Evolutionary conservation across 1,284 basidiomycete genomes (phyloP).

Genomic region (Ceraceosorus guamensis): DNA sequence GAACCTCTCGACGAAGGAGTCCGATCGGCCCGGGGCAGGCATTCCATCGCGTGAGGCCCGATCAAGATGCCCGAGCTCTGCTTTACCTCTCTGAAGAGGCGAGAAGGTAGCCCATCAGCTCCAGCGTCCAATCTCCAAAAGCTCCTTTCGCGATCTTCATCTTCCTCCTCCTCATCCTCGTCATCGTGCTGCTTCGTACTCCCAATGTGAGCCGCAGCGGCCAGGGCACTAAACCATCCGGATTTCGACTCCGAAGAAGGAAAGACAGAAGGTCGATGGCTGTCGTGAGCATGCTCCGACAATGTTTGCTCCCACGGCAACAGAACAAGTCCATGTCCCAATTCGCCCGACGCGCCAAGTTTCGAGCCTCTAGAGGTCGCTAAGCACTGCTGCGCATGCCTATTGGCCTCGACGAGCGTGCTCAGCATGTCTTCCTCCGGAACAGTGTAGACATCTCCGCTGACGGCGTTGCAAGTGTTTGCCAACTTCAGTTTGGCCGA

Average conservation of each 20-base stretch:
- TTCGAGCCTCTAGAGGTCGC: conserved; percentile 2
- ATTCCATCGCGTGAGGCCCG: not conserved
- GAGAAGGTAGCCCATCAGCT: no score
- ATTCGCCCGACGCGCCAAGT: conserved; percentile 14
- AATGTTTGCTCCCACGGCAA: conserved; percentile 17
- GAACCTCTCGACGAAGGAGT: no score
- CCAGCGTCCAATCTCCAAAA: no score
- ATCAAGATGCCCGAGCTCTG: not conserved
- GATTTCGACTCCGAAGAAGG: not conserved
- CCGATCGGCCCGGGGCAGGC: no score
- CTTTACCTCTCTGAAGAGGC: not conserved
- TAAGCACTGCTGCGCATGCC: conserved; percentile 14
- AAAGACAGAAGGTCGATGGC: not conserved
- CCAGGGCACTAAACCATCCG: no score
- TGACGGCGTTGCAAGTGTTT: not conserved
- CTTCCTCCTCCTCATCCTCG: no score
- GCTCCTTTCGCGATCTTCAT: no score
- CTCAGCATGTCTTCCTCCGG: conserved; percentile 19
- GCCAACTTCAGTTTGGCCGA: not conserved
- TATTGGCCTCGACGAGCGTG: conserved; percentile 16
- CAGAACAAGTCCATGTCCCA: conserved; percentile 18
- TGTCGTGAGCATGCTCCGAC: not conserved
- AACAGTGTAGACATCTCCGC: conserved; percentile 20
- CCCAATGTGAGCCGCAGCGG: no score
- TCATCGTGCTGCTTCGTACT: no score